Conservation (phyloP, 139 green algal genomes). For the Chlorella sp. region DNA sequence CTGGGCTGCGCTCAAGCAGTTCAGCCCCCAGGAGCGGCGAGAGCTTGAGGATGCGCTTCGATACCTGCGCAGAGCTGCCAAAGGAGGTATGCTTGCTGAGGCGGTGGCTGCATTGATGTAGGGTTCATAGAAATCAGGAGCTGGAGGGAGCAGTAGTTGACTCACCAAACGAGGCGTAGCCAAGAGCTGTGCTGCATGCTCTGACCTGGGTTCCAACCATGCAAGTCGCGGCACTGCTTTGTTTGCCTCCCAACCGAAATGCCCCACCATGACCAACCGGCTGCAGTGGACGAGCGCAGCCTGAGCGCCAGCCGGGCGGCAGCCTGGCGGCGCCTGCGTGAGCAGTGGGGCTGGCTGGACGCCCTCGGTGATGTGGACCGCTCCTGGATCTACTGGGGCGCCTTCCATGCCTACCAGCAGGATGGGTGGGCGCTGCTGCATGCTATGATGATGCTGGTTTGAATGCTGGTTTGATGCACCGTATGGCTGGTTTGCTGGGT, state of each 20-base stretch:
- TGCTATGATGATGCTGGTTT: no score
- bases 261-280: neutral
- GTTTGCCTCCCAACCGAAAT: no score
- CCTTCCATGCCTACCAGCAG: conserved; percentile 46
- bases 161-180: neutral
- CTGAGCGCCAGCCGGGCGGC: neutral
- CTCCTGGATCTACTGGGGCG: conserved; percentile 65
- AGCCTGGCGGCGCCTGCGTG: neutral
- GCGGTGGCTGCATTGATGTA: neutral
- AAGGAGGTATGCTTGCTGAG: neutral
- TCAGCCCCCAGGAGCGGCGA: neutral
- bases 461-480: no score
- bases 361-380: conserved; percentile 38
- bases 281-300: conserved; percentile 7
- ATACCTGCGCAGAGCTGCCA: neutral
- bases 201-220: no score
- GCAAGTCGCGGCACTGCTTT: no score
- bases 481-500: no score
- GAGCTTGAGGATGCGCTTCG: neutral
- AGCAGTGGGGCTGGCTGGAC: conserved; percentile 47
- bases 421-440: conserved; percentile 22
- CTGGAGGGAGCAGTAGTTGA: conserved; percentile 10
- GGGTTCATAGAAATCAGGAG: conserved; percentile 1
- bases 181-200: no score
- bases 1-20: conserved; percentile 20